A percentile compares a stretch with the other conserved stretches of the same genome.
Evolutionary conservation across 306 rosid species (phyloP).

Genomic region (Vigna trinervia): DNA sequence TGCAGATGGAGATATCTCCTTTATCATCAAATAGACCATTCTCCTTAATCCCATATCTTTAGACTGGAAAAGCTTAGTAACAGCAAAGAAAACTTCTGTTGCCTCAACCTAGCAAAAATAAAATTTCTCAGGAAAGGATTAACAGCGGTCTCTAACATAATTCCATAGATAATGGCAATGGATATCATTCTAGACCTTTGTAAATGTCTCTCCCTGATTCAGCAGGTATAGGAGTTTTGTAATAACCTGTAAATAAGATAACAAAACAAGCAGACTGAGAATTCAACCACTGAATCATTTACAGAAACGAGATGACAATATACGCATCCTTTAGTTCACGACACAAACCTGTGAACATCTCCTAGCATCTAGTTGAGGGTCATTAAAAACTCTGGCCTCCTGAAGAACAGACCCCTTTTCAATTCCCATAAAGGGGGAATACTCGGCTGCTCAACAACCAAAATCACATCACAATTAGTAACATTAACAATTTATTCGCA

Average conservation of each 20-base stretch:
- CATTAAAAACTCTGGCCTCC: conserved; percentile 98
- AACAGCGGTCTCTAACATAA: conserved; percentile 32
- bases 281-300: conserved; percentile 40
- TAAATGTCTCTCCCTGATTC: conserved; percentile 95
- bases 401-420: conserved; percentile 98
- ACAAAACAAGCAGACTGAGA: conserved; percentile 37
- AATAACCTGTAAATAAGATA: conserved; percentile 69
- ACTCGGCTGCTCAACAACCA: conserved; percentile 67
- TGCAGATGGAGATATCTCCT: conserved; percentile 96
- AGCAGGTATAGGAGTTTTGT: conserved; percentile 92
- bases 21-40: conserved; percentile 96
- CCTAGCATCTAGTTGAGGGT: conserved; percentile 96
- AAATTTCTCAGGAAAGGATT: conserved; percentile 20
- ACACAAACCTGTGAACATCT: conserved; percentile 93
- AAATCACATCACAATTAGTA: conserved; percentile 42
- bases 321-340: conserved; percentile 24
- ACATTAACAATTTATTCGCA: conserved; percentile 7
- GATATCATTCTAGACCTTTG: conserved; percentile 73
- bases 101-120: conserved; percentile 73
- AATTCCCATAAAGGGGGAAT: conserved; percentile 92
- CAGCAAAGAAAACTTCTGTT: conserved; percentile 98
- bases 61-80: conserved; percentile 98
- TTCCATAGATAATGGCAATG: conserved; percentile 31
- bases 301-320: conserved; percentile 34
- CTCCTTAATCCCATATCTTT: conserved; percentile 96